These are phyloP conservation scores for Nannochloropsis oceanica DNA, from an alignment of 108 stramenopile genomes.

Conservation along the genomic window DNA sequence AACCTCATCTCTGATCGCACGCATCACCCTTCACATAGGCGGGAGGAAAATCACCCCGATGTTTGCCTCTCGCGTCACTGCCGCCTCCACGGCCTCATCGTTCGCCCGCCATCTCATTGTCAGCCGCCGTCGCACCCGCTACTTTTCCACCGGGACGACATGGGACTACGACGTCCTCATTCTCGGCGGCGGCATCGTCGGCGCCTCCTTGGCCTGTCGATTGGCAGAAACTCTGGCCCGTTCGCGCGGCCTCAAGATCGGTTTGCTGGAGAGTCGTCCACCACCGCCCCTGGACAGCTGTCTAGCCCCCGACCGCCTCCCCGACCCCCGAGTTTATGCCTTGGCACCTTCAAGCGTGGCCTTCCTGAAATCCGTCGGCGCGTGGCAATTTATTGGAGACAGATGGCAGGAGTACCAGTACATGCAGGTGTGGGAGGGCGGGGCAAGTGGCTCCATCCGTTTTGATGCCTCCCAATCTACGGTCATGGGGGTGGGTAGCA, in stretches of 20 bases:
- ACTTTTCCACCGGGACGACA: background rate
- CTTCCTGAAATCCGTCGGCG: slow-evolving; percentile 12
- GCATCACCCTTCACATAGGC: too few relatives aligned
- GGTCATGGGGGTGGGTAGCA: background rate
- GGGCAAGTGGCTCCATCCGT: slow-evolving; percentile 4
- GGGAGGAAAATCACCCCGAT: too few relatives aligned
- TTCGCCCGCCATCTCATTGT: too few relatives aligned
- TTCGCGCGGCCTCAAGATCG: too few relatives aligned
- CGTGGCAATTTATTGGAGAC: slow-evolving; percentile 1
- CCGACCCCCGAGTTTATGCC: slow-evolving; percentile 29
- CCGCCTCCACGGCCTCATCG: too few relatives aligned
- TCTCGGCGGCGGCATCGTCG: slow-evolving; percentile 26
- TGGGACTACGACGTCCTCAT: slow-evolving; percentile 27
- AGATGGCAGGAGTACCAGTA: slow-evolving; percentile 4
- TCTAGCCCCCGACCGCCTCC: background rate
- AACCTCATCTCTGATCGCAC: too few relatives aligned
- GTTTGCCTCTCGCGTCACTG: too few relatives aligned
- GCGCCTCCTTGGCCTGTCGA: slow-evolving; percentile 8
- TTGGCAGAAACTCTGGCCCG: slow-evolving; percentile 3
- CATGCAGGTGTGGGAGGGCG: slow-evolving; percentile 28
- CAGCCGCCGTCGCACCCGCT: too few relatives aligned
- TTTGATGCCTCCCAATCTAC: slow-evolving; percentile 1
- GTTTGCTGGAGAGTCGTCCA: background rate
- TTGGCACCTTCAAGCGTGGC: slow-evolving; percentile 22
- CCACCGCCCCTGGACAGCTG: background rate